A percentile compares a stretch with the other conserved stretches of the same genome.
Conservation (phyloP, 192 early-diverging fungal genomes). For the Mortierella antarctica region DNA sequence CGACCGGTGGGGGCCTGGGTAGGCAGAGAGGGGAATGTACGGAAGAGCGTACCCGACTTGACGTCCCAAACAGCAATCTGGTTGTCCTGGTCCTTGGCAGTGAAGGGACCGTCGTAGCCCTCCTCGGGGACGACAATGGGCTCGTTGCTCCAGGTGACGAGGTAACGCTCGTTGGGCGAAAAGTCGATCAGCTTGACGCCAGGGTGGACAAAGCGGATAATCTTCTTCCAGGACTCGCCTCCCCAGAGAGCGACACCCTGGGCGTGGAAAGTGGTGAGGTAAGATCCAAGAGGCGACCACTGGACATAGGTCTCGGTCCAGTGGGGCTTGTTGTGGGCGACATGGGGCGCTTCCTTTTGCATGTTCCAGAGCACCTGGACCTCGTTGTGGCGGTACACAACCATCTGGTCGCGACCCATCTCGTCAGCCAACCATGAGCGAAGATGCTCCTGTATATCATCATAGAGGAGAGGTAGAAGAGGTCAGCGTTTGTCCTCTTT, state of each 20-base stretch:
- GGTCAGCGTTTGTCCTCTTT: not conserved
- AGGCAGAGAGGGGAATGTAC: constrained; percentile 79
- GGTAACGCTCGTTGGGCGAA: constrained; percentile 93
- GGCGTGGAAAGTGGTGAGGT: constrained; percentile 92
- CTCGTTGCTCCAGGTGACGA: constrained; percentile 92
- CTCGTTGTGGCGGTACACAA: constrained; percentile 85
- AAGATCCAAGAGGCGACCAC: constrained; percentile 96
- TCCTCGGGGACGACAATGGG: constrained; percentile 81
- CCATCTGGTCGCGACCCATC: constrained; percentile 91
- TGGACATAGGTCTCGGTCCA: constrained; percentile 95
- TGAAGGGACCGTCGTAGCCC: constrained; percentile 75
- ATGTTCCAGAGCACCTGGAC: constrained; percentile 92
- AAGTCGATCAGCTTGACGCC: constrained; percentile 93
- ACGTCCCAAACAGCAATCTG: constrained; percentile 93
- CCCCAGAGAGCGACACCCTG: constrained; percentile 98
- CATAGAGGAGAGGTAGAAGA: too few species aligned
- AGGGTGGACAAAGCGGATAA: constrained; percentile 91
- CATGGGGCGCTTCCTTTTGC: constrained; percentile 84
- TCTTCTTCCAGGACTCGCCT: constrained; percentile 90
- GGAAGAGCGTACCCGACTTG: constrained; percentile 83
- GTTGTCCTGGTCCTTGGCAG: constrained; percentile 76
- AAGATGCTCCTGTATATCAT: constrained; percentile 75
- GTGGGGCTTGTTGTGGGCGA: constrained; percentile 75
- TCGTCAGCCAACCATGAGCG: constrained; percentile 90
- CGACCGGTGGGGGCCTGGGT: constrained; percentile 53